A percentile compares a stretch with the other conserved stretches of the same genome.
Conservation (phyloP, 192 early-diverging fungal genomes). For the Coemansia sp. region DNA sequence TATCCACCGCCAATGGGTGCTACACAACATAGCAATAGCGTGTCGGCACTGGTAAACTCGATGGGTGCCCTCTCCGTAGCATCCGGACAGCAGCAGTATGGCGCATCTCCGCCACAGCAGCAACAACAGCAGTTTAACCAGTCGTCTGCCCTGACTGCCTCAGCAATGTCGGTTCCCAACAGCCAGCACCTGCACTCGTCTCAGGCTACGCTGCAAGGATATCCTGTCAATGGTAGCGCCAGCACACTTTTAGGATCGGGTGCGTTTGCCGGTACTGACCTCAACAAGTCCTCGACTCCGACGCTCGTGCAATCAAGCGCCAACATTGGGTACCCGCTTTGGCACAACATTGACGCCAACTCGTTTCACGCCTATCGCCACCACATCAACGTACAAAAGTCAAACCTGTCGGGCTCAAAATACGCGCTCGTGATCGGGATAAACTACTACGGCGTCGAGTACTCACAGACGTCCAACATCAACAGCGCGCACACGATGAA, state of each 20-base stretch:
- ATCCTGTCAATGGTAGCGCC: background rate
- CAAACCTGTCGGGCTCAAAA: conserved; percentile 40
- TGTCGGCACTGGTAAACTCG: conserved; percentile 33
- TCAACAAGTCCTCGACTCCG: conserved; percentile 5
- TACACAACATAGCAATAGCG: conserved; percentile 11
- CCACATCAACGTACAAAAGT: conserved; percentile 35
- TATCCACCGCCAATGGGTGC: conserved; percentile 8
- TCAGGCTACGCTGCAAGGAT: conserved; percentile 15
- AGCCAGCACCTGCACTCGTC: conserved; percentile 15
- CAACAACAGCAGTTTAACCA: conserved; percentile 10
- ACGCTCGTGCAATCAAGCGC: conserved; percentile 16
- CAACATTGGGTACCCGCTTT: conserved; percentile 23
- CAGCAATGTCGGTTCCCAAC: conserved; percentile 9
- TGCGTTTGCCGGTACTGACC: background rate
- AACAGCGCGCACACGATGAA: conserved; percentile 60
- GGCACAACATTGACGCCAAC: conserved; percentile 31
- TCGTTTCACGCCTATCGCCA: conserved; percentile 40
- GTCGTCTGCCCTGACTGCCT: conserved; percentile 13
- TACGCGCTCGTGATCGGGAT: conserved; percentile 61
- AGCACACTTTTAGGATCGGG: conserved; percentile 15
- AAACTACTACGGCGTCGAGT: conserved; percentile 58
- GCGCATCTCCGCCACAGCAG: conserved; percentile 8
- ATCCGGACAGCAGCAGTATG: background rate
- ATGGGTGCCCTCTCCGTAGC: conserved; percentile 39
- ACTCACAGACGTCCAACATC: conserved; percentile 60